Evolutionary conservation across 495 filamentous ascomycete genomes (phyloP), one percentile per base, ranked within the genome.

Genomic region (Podospora tetraspora): DNA sequence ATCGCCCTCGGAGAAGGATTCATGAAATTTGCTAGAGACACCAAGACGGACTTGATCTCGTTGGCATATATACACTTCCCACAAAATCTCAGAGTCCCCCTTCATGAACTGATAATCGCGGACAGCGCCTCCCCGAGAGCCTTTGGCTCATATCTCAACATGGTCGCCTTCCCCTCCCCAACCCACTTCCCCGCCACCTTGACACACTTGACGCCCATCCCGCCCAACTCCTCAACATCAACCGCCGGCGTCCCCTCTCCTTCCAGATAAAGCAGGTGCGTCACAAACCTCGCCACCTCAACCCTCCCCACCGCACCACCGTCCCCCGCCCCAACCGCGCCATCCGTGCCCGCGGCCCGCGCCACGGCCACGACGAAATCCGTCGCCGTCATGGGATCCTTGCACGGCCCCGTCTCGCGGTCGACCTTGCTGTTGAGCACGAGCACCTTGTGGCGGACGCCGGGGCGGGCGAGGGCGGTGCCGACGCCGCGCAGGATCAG

Each of bases 361-460:
- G 85, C 89, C 65, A 98, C 89, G 0, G 94, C 93, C 24, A 82
- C 83, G 1, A 96, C 84, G 69, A 97, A 98, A 66, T 94, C 92
- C 2, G 78, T 80, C 0, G 91, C 94, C 1, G 85, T 84, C 74
- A 91, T 93, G 11, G 87, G 83, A 8, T 79, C 66, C 9, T 70
- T 67, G 5, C 81, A 75, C 1, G 90, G 89, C 0, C 91, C 92
- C 3, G 94, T 97, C 79, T 98, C 94, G 3, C 94, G 86, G 71
- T 98, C 94, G 2, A 90, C 77, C 11, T 82, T 89, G 5, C 91
- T 89, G 70, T 98, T 98, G 5, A 98, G 75, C 16, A 98, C 90
- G 16, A 98, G 77, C 57, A 98, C 91, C 78, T 95, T 96, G 68
- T 90, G 86, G 3, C 85, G 75, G 8, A 88, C 82, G 3, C 79